Evolutionary conservation across 1,139 yeast species (phyloP), one percentile per base, ranked within the genome.

Genomic region (Ogataea hybrid): DNA sequence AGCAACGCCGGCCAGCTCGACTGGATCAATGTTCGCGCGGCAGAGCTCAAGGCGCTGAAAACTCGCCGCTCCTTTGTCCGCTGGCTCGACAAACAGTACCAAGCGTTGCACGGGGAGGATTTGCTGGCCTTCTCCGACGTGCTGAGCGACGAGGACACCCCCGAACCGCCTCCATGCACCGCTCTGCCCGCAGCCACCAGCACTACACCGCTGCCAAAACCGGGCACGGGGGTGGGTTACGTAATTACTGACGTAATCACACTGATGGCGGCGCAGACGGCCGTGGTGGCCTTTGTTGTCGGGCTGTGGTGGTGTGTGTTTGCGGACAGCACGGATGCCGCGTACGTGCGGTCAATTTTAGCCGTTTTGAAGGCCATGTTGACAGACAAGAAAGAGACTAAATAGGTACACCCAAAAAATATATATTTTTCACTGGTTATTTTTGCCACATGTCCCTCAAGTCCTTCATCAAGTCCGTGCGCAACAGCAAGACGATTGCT

Each of bases 401-500:
- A 27, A 37, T 37, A 37, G 28, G 20, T 18, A 6, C 20, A 18
- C 21, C n/a, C 14, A 20, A 23, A 17, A 32, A 25, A 37, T 10
- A 32, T 32, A 32, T 37, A 25, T 21, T 32, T 37, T 32, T 39
- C 38, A 22, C n/a, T 31, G 15, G 29, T 31, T 29, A 32, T 30
- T 37, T 37, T 35, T 37, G 41, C 41, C 41, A 37, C 41, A 37
- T 37, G 71, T 82, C 86, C 23, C 71, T 92, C 54, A 88, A 81
- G 63, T 74, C 90, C 39, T 92, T 92, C 68, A 89, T 92, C 65
- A 89, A 87, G 68, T 77, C 95, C 40, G 96, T 92, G 25, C 73
- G 98, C 44, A 84, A 87, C 50, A 84, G 97, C 44, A 92, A 89
- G 68, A 92, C 98, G 28, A 79, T 89, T 49, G 97, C 97, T n/a